A percentile compares a stretch with the other conserved stretches of the same genome.
Conservation (phyloP, 2,329 filamentous ascomycete genomes). For the Ophiocordyceps camponoti-leonardi region DNA sequence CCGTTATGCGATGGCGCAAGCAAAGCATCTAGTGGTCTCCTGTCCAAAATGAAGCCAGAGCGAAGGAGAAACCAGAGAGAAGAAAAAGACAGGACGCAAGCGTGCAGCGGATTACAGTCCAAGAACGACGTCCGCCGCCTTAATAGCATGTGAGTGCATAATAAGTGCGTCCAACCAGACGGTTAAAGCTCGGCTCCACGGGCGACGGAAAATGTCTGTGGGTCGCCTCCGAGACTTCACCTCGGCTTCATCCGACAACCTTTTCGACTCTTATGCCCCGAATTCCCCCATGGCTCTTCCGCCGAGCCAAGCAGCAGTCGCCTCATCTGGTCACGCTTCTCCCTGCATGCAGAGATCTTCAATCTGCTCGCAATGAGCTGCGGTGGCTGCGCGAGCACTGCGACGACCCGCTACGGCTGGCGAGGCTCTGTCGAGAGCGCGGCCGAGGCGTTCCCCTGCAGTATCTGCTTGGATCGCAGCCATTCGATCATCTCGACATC, state of each 20-base stretch:
- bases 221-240: neutral
- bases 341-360: conserved; percentile 42
- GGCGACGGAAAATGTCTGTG: neutral
- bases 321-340: conserved; percentile 43
- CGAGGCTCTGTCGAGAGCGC: conserved; percentile 28
- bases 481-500: conserved; percentile 72
- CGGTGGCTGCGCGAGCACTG: conserved; percentile 54
- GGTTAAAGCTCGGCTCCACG: neutral
- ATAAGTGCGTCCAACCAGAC: neutral
- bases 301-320: conserved; percentile 33
- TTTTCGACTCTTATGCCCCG: conserved; percentile 36
- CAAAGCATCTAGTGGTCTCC: too few relatives aligned
- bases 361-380: conserved; percentile 50
- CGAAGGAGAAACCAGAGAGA: too few relatives aligned
- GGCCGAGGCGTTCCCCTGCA: conserved; percentile 61
- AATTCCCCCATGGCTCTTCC: conserved; percentile 38
- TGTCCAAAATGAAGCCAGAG: too few relatives aligned
- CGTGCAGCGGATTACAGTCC: neutral
- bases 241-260: neutral
- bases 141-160: neutral
- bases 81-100: too few relatives aligned
- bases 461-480: conserved; percentile 77
- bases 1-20: too few relatives aligned
- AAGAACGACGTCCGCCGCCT: neutral
- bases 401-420: conserved; percentile 14